Base-by-base conservation (phyloP, 129 eudicot species). In the Glebionis coronaria region DNA sequence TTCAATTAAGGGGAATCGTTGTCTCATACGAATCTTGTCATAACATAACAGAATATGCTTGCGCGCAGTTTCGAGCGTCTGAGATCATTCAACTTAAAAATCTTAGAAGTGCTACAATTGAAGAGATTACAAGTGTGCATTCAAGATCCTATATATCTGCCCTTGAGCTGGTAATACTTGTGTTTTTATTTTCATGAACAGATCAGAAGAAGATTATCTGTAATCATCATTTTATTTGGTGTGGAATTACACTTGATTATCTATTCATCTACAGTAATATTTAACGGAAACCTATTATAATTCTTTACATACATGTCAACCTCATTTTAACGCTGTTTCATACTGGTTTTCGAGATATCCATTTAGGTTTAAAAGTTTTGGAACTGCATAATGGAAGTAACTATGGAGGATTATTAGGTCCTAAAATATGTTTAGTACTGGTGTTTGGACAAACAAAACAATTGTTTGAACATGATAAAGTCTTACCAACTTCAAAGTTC, bases 51-150 rank as follows among this genome's bases (percentile, higher is more conserved):
- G 35, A 29, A 29, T 68, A n/a, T 58, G 66, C 14, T 74, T 65
- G 53, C n/a, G n/a, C n/a, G n/a, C 90, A 87, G 97, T 85, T 76
- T 68, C 90, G 88, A 67, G 78, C 85, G 71, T 73, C 87, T 20
- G 94, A 87, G 84, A 73, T 91, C 40, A 58, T 88, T 73, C 87
- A 85, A 68, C 88, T 87, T 42, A 58, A 75, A 80, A 78, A 82
- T 29, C 85, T 75, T 47, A 81, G 61, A 56, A 79, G 78, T 44
- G 97, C 97, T 72, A 74, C 88, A 52, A 67, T 76, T 21, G 90
- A 88, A 31, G 90, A 87, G 75, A 75, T 91, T 64, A 81, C 84
- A 55, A 80, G 87, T 60, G 97, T 91, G 75, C 97, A 91, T 73
- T 73, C 86, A 54, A 73, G 70, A 69, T 85, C 90, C 56, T 91